These are phyloP conservation scores for Paramyrothecium sp. DNA, from an alignment of 2,329 filamentous ascomycete genomes.

Conservation along the genomic window DNA sequence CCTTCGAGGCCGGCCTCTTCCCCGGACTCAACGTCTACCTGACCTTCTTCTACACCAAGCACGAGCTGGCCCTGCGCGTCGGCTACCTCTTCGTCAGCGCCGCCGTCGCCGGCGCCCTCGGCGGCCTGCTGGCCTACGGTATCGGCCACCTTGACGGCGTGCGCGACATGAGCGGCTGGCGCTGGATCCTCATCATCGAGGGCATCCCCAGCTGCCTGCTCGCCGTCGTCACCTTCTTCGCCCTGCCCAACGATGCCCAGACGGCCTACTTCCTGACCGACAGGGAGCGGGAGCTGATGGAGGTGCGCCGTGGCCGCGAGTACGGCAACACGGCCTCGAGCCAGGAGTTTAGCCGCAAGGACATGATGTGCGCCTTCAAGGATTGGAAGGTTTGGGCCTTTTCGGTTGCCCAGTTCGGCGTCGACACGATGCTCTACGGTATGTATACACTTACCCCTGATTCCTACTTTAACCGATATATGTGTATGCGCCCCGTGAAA, in stretches of 20 bases:
- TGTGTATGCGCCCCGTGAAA: no score
- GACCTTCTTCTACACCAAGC: constrained; percentile 74
- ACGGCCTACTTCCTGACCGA: constrained; percentile 59
- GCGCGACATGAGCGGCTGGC: constrained; percentile 64
- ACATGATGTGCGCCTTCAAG: constrained; percentile 64
- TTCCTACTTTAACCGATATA: no score
- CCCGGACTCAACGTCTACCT: constrained; percentile 68
- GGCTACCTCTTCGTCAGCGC: constrained; percentile 72
- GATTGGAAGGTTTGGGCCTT: constrained; percentile 79
- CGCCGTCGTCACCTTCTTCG: constrained; percentile 30
- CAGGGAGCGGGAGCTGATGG: constrained; percentile 66
- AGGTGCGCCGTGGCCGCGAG: constrained; percentile 30
- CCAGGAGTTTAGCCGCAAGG: constrained; percentile 49
- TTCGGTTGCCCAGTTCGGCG: constrained; percentile 67
- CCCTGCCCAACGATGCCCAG: constrained; percentile 35
- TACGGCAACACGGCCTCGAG: constrained; percentile 48
- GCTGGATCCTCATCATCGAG: constrained; percentile 65
- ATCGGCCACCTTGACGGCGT: constrained; percentile 72
- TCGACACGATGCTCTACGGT: constrained; percentile 73
- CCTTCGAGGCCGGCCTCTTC: constrained; percentile 68
- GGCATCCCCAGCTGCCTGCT: constrained; percentile 39
- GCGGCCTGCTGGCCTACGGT: constrained; percentile 70
- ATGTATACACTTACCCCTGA: constrained; percentile 6
- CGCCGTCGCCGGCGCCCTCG: constrained; percentile 69
- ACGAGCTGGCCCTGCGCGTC: constrained; percentile 69